Percentiles rank a stretch among this genome's conserved stretches.
Evolutionary conservation across 495 filamentous ascomycete genomes (phyloP).

Genomic region (Parathielavia hyrcaniae): DNA sequence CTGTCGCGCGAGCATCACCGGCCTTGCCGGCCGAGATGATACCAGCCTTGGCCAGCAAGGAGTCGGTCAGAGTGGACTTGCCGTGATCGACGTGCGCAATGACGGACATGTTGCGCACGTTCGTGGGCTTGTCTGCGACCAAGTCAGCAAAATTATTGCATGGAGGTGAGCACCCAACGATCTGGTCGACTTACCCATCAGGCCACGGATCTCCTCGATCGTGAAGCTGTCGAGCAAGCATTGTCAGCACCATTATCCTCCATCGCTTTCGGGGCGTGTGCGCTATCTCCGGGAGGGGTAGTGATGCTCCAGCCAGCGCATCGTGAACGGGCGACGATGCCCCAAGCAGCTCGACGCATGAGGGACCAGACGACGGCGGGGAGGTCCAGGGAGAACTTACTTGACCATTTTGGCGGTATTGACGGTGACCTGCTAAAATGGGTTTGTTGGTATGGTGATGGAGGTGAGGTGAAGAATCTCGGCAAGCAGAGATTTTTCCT

Average conservation of each 20-base stretch:
- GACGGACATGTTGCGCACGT: slow-evolving; percentile 98
- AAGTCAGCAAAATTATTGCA: slow-evolving; percentile 20
- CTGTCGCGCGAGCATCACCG: slow-evolving; percentile 90
- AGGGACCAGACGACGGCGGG: not conserved
- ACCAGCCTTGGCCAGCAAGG: slow-evolving; percentile 96
- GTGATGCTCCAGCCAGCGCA: slow-evolving; percentile 8
- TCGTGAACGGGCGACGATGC: not conserved
- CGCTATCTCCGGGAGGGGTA: slow-evolving; percentile 45
- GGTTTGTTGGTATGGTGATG: slow-evolving; percentile 22
- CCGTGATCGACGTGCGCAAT: slow-evolving; percentile 99
- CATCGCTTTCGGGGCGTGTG: not conserved
- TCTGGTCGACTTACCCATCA: slow-evolving; percentile 61
- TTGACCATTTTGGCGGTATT: slow-evolving; percentile 98
- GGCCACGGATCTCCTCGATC: slow-evolving; percentile 88
- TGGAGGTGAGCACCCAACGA: not conserved
- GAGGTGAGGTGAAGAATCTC: slow-evolving; percentile 23
- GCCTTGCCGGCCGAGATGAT: slow-evolving; percentile 99
- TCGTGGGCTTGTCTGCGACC: slow-evolving; percentile 70
- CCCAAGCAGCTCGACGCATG: slow-evolving; percentile 28
- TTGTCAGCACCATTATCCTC: slow-evolving; percentile 30
- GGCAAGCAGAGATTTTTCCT: slow-evolving; percentile 31
- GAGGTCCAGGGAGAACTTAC: slow-evolving; percentile 58
- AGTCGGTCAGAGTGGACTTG: slow-evolving; percentile 99
- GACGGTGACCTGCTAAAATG: slow-evolving; percentile 31
- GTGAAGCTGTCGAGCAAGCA: slow-evolving; percentile 71